These are phyloP conservation scores for Stromatinia cepivora DNA, from an alignment of 2,329 filamentous ascomycete species.

Conservation along the genomic window DNA sequence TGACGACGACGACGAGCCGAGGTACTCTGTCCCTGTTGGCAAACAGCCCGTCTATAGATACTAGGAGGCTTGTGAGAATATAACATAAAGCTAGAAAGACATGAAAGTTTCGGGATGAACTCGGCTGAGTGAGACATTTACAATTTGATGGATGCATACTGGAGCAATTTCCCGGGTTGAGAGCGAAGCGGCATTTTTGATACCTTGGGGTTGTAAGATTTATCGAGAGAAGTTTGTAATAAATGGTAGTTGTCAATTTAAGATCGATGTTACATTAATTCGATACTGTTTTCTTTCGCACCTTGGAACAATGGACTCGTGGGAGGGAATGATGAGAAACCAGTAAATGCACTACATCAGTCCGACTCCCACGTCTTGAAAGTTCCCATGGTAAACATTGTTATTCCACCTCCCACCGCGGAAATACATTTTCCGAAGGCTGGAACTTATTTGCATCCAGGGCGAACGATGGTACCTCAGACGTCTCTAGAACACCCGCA, in stretches of 20 bases:
- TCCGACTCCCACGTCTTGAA: background rate
- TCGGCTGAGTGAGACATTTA: slow-evolving; percentile 10
- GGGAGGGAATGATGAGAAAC: background rate
- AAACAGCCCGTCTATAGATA: slow-evolving; percentile 38
- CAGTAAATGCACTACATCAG: background rate
- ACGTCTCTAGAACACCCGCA: background rate
- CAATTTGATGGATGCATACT: slow-evolving; percentile 16
- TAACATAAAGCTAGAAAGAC: background rate
- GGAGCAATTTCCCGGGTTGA: slow-evolving; percentile 11
- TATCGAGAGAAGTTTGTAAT: background rate
- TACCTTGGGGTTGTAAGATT: slow-evolving; percentile 18
- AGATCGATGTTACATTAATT: background rate
- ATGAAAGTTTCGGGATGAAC: background rate
- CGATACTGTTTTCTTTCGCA: background rate
- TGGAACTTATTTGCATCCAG: background rate
- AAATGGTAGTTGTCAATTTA: background rate
- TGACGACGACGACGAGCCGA: slow-evolving; percentile 27
- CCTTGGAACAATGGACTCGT: background rate
- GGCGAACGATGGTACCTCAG: background rate
- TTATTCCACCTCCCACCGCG: background rate
- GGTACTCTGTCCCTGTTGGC: slow-evolving; percentile 24
- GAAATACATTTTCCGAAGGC: background rate
- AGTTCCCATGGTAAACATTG: background rate
- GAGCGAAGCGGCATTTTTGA: slow-evolving; percentile 24
- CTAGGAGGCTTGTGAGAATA: slow-evolving; percentile 21